These are phyloP conservation scores for Solanum chacoense DNA, from an alignment of 305 asterid genomes.

Conservation along the genomic window DNA sequence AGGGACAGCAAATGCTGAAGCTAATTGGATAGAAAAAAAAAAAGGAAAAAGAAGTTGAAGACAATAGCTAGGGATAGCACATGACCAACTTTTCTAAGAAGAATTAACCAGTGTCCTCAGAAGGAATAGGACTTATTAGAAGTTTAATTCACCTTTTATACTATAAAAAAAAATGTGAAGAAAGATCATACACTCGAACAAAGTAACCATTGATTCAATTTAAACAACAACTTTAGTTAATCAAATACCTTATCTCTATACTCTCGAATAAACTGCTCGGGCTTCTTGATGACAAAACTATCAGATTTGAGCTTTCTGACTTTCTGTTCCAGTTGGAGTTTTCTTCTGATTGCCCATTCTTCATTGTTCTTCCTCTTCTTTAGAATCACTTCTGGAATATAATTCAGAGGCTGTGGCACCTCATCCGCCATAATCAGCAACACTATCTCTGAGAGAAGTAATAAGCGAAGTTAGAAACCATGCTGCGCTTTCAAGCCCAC, in stretches of 20 bases:
- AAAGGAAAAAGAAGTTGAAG: background rate
- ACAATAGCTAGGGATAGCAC: background rate
- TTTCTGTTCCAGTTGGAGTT: constrained; percentile 54
- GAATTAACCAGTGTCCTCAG: background rate
- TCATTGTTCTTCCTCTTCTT: constrained; percentile 91
- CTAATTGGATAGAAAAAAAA: no score
- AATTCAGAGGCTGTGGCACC: constrained; percentile 38
- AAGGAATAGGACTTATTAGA: background rate
- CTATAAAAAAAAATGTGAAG: background rate
- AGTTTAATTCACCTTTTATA: background rate
- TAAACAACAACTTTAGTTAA: background rate
- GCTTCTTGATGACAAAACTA: constrained; percentile 54
- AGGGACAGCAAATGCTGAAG: background rate
- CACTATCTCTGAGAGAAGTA: background rate
- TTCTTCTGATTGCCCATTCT: constrained; percentile 77
- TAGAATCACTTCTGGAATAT: constrained; percentile 70
- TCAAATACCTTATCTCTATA: constrained; percentile 51
- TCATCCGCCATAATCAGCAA: constrained; percentile 21
- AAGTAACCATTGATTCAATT: background rate
- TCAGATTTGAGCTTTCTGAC: constrained; percentile 43
- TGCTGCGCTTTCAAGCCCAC: background rate
- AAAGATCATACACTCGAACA: background rate
- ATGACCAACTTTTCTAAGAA: background rate
- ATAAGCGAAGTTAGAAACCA: background rate
- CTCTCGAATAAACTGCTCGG: constrained; percentile 77